phyloP scores from a whole-genome alignment of 495 filamentous ascomycete species.

The Jackrogersella multiformis region DNA sequence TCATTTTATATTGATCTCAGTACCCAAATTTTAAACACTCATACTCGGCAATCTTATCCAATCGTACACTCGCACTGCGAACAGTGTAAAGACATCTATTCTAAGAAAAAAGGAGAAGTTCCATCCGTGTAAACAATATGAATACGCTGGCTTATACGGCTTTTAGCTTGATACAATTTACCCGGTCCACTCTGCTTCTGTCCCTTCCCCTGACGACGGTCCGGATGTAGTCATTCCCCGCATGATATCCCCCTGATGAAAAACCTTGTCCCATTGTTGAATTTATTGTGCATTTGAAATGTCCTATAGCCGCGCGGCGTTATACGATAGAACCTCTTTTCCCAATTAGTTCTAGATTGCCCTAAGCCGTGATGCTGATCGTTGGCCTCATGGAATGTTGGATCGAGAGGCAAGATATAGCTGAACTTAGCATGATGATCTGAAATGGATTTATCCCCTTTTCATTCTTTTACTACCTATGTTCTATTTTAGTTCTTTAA shows the following conservation, averaged over 20 bases:
- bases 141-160: slow-evolving; percentile 10
- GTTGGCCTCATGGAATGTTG: slow-evolving; percentile 26
- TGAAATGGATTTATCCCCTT: slow-evolving; percentile 1
- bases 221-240: slow-evolving; percentile 35
- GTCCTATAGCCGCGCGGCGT: slow-evolving; percentile 36
- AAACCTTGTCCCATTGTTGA: slow-evolving; percentile 29
- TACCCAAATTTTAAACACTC: neutral
- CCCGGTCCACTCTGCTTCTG: slow-evolving; percentile 25
- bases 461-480: neutral
- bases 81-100: neutral
- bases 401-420: slow-evolving; percentile 5
- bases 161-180: slow-evolving; percentile 21
- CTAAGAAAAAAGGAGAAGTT: slow-evolving; percentile 24
- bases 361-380: slow-evolving; percentile 19
- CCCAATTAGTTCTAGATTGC: slow-evolving; percentile 26
- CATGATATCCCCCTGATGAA: slow-evolving; percentile 16
- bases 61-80: slow-evolving; percentile 14
- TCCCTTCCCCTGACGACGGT: slow-evolving; percentile 30
- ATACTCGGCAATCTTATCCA: slow-evolving; percentile 20
- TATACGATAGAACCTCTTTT: slow-evolving; percentile 17
- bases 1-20: slow-evolving; percentile 17
- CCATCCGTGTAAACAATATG: slow-evolving; percentile 28
- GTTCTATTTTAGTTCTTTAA: slow-evolving; percentile 16
- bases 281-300: slow-evolving; percentile 3
- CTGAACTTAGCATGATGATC: slow-evolving; percentile 4